Percentiles rank a stretch among this genome's conserved stretches.
These are phyloP conservation scores for Penicillium vulpinum DNA, from an alignment of 2,329 filamentous ascomycete species.

Conservation along the genomic window DNA sequence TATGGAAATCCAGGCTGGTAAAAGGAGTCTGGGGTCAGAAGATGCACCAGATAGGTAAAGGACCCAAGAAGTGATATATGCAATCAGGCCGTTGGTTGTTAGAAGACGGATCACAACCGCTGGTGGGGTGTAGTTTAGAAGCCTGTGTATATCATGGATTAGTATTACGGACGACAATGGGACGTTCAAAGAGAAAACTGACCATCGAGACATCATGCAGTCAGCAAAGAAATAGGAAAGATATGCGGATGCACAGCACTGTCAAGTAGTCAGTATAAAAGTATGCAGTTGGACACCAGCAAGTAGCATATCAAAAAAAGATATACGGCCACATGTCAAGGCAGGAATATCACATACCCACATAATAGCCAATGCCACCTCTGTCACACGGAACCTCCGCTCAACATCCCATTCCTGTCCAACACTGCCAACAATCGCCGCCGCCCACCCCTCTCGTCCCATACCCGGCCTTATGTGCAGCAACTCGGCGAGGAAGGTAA, in stretches of 20 bases:
- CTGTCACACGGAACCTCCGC: conserved; percentile 59
- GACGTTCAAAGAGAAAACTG: conserved; percentile 27
- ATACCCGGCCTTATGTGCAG: conserved; percentile 50
- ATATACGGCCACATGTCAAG: conserved; percentile 18
- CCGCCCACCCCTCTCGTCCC: conserved; percentile 44
- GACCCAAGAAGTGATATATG: conserved; percentile 71
- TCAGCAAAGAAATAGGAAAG: conserved; percentile 82
- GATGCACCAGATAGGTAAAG: conserved; percentile 70
- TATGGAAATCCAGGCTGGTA: conserved; percentile 77
- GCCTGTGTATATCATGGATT: conserved; percentile 52
- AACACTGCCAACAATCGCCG: conserved; percentile 40
- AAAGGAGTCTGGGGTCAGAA: conserved; percentile 67
- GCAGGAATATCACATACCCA: conserved; percentile 58
- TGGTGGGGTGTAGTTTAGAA: conserved; percentile 75
- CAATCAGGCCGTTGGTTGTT: conserved; percentile 71
- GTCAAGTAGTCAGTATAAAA: not conserved
- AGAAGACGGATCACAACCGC: conserved; percentile 78
- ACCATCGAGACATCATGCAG: conserved; percentile 82
- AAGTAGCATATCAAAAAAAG: conserved; percentile 17
- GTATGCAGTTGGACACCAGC: not conserved
- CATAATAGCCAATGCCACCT: conserved; percentile 70
- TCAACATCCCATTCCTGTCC: conserved; percentile 47
- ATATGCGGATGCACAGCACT: conserved; percentile 74
- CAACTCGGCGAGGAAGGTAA: conserved; percentile 67
- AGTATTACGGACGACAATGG: not conserved